Percentiles rank a stretch among this genome's conserved stretches.
These are phyloP conservation scores for Melaleuca alternifolia DNA, from an alignment of 345 rosid genomes.

Conservation along the genomic window DNA sequence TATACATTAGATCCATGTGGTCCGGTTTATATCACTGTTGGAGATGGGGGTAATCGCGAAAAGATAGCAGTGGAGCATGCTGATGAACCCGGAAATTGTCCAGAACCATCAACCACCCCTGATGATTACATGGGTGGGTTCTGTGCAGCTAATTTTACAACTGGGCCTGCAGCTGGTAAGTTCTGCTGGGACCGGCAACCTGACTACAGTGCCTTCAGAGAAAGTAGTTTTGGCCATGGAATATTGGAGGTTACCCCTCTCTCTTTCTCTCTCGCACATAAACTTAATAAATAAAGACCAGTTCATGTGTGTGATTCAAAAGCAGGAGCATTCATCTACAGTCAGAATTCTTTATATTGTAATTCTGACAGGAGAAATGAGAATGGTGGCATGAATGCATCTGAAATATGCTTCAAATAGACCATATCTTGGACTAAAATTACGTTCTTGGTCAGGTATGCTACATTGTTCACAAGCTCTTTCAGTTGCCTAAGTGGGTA, in stretches of 20 bases:
- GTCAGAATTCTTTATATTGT: not conserved
- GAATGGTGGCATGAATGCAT: not conserved
- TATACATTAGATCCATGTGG: conserved; percentile 78
- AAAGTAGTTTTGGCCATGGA: conserved; percentile 94
- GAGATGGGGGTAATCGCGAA: conserved; percentile 75
- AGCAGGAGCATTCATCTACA: not conserved
- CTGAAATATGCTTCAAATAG: not conserved
- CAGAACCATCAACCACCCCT: conserved; percentile 45
- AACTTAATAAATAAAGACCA: not conserved
- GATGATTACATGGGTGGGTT: conserved; percentile 45
- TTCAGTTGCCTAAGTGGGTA: not conserved
- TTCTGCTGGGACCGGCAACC: conserved; percentile 95
- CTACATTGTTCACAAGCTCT: not conserved
- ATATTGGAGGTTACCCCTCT: conserved; percentile 61
- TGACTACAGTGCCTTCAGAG: conserved; percentile 83
- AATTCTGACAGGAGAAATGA: not conserved
- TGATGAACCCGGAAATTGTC: conserved; percentile 85
- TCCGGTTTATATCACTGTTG: conserved; percentile 59
- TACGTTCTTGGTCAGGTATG: not conserved
- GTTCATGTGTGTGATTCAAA: not conserved
- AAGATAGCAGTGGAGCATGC: conserved; percentile 51
- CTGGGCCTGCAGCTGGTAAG: conserved; percentile 52
- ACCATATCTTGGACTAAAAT: not conserved
- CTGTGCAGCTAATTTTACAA: conserved; percentile 71
- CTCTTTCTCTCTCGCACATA: not conserved